Base-by-base conservation (phyloP, 2,329 filamentous ascomycete species). In the Dactylella cylindrospora region DNA sequence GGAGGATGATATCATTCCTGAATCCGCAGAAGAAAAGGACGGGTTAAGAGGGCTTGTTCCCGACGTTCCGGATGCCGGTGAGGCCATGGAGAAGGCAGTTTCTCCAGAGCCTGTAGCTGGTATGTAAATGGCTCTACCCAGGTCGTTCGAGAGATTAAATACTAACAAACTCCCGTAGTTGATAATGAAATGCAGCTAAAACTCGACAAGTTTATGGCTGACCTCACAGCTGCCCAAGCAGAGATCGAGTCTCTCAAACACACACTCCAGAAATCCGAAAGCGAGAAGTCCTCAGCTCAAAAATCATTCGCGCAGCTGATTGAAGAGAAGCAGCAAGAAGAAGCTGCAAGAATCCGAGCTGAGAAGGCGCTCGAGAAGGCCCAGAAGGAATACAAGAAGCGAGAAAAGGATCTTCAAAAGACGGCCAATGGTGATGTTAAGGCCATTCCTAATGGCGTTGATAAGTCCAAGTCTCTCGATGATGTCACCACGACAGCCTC, bases 381-480 rank as follows among this genome's bases (percentile, higher is more conserved):
- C 50, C 32, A 68, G 22, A 46, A 66, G 50, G 62, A 67, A 23
- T 31, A 51, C 25, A 60, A 52, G 66, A 59, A 54, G 47, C 69
- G n/a, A 57, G 67, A 13, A 65, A 68, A n/a, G 70, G 73, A 31
- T 74, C 74, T 40, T 50, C 68, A 17, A 70, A 71, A 46, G 76
- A 76, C 72, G 70, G 23, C 74, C 76, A 10, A 76, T 73, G 7
- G 70, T 77, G 12, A 79, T 78, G 23, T 74, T 75, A 66, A 75
- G 73, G 61, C 79, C 73, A 67, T 80, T 74, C 33, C 78, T 77
- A 65, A 82, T 74, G 64, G 77, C 74, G 44, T 72, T 72, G 46
- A 69, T 5, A 70, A 71, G 52, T 72, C 69, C 57, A 64, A 55
- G 67, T 69, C 65, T 36, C 71, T 57, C 65, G 76, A 20, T 70